Evolutionary conservation across 805 yeast genomes (phyloP), one percentile per base, ranked within the genome.

Genomic region (Candida pseudofarinosa): DNA sequence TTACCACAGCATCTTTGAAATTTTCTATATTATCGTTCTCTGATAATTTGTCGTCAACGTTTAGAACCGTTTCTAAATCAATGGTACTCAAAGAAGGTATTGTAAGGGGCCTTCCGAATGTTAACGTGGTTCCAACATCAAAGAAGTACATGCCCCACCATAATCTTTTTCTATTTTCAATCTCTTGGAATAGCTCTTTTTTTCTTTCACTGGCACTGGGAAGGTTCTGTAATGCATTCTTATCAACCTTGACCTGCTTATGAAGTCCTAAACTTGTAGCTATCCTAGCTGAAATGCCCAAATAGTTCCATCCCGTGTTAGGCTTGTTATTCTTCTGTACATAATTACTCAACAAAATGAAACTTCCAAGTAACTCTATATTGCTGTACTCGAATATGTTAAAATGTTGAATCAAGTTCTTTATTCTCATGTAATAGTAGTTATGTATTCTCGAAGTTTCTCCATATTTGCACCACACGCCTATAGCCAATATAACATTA

Each of bases 131-230:
- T 4, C 57, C 57, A 19, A 53, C 57, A 41, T 53, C 57, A 37
- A 53, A 49, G 39, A 49, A 53, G 33, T 53, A 53, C 52, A 53
- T 47, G 16, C 57, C 57, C 57, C 57, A 53, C 53, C 54, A 53
- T 32, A 51, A 53, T n/a, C 57, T 37, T 37, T 53, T 53, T 16
- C 57, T 33, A 13, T 46, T 47, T 33, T 53, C 57, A 14, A 53
- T 35, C 31, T 51, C 54, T 46, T 53, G 54, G 34, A 51, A 48
- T 4, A 53, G 32, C 14, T 45, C 47, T 17, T 40, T 30, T 34
- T 51, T 49, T 18, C 14, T 34, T 8, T 28, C 18, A 13, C 13
- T 16, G 4, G 37, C 28, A 12, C 15, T 23, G 3, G 37, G 15
- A 15, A 37, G 28, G 13, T 19, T 19, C 32, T 36, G 28, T 4